Evolutionary conservation across 169 alveolate species (phyloP), one percentile per base, ranked within the genome.

Genomic region (Plasmodium cynomolgi): DNA sequence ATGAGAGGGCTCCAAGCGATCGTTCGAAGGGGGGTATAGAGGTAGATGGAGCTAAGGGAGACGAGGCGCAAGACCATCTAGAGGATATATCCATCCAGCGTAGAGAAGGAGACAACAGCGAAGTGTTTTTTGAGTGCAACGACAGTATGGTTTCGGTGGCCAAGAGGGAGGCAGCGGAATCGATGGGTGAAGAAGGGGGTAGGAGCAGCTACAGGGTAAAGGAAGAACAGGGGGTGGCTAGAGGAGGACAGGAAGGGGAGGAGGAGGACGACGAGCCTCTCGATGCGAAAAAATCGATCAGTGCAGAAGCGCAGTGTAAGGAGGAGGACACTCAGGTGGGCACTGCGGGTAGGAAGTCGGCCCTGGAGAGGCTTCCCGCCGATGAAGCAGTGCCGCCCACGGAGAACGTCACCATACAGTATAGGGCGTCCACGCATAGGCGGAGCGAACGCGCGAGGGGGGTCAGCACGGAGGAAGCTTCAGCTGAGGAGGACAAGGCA

Each of bases 121-220:
- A 79, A 8, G 72, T 79, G 20, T 79, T 79, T 39, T 79, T 9
- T 39, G 84, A 79, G 15, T 79, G 84, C 23, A 79, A 79, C 1
- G 84, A 79, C 17, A 79, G 20, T 13, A 2, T 2, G 20, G n/a
- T 33, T 37, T 79, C 62, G 62, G 31, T 6, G 26, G 33, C 8
- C 5, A 79, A 39, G 37, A 39, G 50, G 29, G 39, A 13, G 7
- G 33, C 75, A 20, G 2, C 33, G 0, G 20, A 7, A 13, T 37
- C 72, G 23, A 41, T 6, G 7, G 20, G 1, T 37, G 39, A 23
- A 34, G 71, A 50, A 20, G n/a, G 71, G 47, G 74, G 9, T 80
- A 20, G 2, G 13, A 50, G 20, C 41, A 8, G 7, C 31, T 29
- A 26, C 29, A 44, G 11, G 13, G 39, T 17, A 8, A 58, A 83